These are phyloP conservation scores for Macrotyloma uniflorum DNA, from an alignment of 306 rosid genomes.

Conservation along the genomic window DNA sequence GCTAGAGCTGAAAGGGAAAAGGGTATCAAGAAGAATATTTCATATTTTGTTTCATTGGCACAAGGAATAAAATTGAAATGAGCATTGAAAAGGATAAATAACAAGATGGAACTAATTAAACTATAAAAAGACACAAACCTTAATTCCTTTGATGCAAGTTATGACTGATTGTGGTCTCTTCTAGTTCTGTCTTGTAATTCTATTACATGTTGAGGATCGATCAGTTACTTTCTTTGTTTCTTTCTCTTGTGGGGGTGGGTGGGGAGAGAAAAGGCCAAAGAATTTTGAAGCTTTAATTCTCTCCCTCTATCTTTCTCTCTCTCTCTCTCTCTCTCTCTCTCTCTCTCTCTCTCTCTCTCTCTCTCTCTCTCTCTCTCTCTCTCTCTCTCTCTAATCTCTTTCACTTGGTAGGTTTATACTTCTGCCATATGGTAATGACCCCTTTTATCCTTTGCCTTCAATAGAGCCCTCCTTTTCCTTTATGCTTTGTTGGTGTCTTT, in stretches of 20 bases:
- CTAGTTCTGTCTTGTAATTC: neutral
- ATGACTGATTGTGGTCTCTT: constrained; percentile 32
- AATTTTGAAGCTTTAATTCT: constrained; percentile 24
- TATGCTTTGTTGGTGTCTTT: constrained; percentile 56
- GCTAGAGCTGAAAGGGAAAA: constrained; percentile 22
- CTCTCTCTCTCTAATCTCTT: constrained; percentile 38
- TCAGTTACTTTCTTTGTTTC: neutral
- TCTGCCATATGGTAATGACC: constrained; percentile 44
- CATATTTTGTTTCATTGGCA: neutral
- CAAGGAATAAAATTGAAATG: constrained; percentile 21
- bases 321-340: constrained; percentile 49
- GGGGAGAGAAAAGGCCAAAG: constrained; percentile 20
- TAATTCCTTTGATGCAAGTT: constrained; percentile 31
- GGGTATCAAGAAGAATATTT: constrained; percentile 24
- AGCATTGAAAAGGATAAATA: neutral
- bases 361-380: neutral
- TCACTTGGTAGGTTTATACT: constrained; percentile 49
- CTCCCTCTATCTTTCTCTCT: constrained; percentile 3
- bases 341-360: too few species aligned
- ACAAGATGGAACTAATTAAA: neutral
- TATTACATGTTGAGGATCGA: neutral
- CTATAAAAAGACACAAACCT: constrained; percentile 36
- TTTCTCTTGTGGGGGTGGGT: constrained; percentile 28
- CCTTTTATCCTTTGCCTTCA: constrained; percentile 52
- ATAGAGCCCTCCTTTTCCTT: constrained; percentile 42